Evolutionary conservation across 1,139 yeast species (phyloP).

Genomic region (Entelexis sorbosivorans): DNA sequence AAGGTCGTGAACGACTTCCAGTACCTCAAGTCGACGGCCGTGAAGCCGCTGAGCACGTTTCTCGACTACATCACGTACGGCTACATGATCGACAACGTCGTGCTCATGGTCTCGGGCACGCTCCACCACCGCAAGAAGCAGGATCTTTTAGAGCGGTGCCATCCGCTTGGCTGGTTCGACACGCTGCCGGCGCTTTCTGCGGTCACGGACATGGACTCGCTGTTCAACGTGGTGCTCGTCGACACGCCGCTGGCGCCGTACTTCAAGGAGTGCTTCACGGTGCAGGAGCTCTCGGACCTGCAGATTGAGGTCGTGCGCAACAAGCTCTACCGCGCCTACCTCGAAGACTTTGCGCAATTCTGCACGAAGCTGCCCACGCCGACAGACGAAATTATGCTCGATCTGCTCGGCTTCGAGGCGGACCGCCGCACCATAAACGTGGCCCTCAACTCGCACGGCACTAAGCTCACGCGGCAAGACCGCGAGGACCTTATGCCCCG

Average conservation of each 20-base stretch:
- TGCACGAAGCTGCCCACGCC: conserved; percentile 59
- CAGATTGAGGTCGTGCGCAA: conserved; percentile 92
- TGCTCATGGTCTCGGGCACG: conserved; percentile 92
- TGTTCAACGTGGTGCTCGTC: conserved; percentile 86
- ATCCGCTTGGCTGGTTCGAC: conserved; percentile 97
- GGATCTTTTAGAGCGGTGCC: conserved; percentile 81
- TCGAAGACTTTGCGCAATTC: conserved; percentile 74
- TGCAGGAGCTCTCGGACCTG: conserved; percentile 87
- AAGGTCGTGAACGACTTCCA: conserved; percentile 76
- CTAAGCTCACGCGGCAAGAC: conserved; percentile 63
- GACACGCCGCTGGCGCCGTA: conserved; percentile 97
- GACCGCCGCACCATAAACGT: conserved; percentile 92
- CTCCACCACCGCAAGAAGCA: conserved; percentile 85
- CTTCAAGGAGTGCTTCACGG: conserved; percentile 82
- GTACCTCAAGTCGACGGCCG: conserved; percentile 73
- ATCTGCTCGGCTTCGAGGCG: conserved; percentile 77
- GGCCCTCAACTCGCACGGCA: conserved; percentile 74
- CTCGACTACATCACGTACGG: conserved; percentile 89
- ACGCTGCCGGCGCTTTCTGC: conserved; percentile 90
- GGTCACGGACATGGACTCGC: conserved; percentile 85
- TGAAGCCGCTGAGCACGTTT: conserved; percentile 66
- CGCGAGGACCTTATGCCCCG: conserved; percentile 62
- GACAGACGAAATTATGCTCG: conserved; percentile 67
- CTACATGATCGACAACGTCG: conserved; percentile 96
- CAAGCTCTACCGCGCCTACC: conserved; percentile 79